Conservation (phyloP, 176 grass and related monocot species). For the Guadua angustifolia region DNA sequence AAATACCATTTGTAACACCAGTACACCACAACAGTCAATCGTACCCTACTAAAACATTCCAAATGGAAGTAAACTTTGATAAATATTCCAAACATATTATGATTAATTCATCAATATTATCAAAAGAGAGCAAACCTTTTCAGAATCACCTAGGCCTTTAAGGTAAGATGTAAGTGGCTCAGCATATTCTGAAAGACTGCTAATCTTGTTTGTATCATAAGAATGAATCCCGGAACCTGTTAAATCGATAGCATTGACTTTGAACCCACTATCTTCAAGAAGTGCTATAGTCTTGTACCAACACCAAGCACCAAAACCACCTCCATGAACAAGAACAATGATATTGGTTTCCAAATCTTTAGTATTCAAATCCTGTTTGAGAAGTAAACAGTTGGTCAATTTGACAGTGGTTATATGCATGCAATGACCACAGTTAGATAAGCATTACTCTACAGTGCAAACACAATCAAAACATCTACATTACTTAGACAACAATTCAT, state of each 20-base stretch:
- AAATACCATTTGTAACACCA: not conserved
- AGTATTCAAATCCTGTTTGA: constrained; percentile 68
- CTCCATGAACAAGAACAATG: constrained; percentile 94
- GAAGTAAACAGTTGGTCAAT: constrained; percentile 19
- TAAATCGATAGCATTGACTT: constrained; percentile 91
- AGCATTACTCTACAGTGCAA: not conserved
- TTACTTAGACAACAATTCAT: not conserved
- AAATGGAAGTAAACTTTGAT: constrained; percentile 27
- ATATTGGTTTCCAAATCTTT: constrained; percentile 76
- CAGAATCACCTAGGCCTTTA: constrained; percentile 59
- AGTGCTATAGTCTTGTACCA: constrained; percentile 95
- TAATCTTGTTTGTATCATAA: constrained; percentile 77
- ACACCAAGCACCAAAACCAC: constrained; percentile 98
- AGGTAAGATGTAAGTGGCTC: constrained; percentile 81
- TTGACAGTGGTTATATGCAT: not conserved
- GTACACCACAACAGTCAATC: not conserved
- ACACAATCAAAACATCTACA: not conserved
- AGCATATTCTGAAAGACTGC: constrained; percentile 76
- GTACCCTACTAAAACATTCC: not conserved
- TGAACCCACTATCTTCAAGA: constrained; percentile 88
- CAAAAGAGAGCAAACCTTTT: constrained; percentile 71
- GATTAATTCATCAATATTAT: constrained; percentile 27
- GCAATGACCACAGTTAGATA: not conserved
- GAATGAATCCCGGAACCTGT: constrained; percentile 90
- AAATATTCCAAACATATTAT: constrained; percentile 1